Evolutionary conservation across 2,329 filamentous ascomycete species (phyloP).

Genomic region (Colletotrichum sp.): DNA sequence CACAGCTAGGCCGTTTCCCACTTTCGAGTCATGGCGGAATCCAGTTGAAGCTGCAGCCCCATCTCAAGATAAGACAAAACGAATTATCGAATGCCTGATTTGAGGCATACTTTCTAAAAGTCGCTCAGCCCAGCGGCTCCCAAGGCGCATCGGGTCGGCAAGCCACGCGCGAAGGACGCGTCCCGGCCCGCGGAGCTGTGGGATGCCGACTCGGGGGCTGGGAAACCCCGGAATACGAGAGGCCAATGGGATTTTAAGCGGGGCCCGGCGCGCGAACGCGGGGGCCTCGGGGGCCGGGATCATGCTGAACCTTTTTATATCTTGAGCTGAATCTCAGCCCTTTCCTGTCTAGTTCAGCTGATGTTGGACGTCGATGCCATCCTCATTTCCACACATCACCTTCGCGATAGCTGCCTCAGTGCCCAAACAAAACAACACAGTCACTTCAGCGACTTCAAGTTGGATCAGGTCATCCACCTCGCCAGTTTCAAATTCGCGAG

Average conservation of each 20-base stretch:
- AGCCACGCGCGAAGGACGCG: neutral
- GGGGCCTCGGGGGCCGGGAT: constrained; percentile 1
- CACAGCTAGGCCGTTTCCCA: too few species aligned
- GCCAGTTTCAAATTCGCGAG: neutral
- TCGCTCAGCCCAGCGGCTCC: neutral
- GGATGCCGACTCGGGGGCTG: constrained; percentile 27
- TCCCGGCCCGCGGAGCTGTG: constrained; percentile 1
- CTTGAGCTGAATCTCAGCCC: neutral
- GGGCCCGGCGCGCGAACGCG: neutral
- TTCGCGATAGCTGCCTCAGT: neutral
- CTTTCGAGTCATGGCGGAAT: neutral
- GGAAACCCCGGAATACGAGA: constrained; percentile 17
- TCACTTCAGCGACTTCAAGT: neutral
- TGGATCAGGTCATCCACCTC: neutral
- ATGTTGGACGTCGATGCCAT: neutral
- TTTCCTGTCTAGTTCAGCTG: neutral
- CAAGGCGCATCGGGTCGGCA: neutral
- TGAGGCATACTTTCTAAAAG: neutral
- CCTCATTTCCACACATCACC: neutral
- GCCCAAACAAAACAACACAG: too few species aligned
- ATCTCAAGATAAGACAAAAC: neutral
- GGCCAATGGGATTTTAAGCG: neutral
- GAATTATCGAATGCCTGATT: neutral
- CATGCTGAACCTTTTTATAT: neutral
- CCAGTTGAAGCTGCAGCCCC: neutral